These are phyloP conservation scores for Ophiostoma australiae DNA, from an alignment of 2,329 filamentous ascomycete genomes.

Conservation along the genomic window DNA sequence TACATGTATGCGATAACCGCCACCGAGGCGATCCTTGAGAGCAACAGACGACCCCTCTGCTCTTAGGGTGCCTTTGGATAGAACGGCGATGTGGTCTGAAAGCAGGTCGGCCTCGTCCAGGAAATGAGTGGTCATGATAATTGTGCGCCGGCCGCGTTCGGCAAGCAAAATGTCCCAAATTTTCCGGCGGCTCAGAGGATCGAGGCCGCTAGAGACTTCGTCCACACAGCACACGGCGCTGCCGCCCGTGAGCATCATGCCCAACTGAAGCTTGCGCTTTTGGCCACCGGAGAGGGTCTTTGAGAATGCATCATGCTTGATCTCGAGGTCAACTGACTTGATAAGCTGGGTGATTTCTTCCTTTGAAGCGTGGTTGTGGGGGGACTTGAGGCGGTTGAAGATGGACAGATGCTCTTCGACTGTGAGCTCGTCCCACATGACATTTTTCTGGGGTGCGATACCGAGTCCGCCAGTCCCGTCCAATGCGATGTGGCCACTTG, in stretches of 20 bases:
- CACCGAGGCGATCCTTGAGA: slow-evolving; percentile 75
- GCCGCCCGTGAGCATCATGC: slow-evolving; percentile 92
- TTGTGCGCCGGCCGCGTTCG: slow-evolving; percentile 74
- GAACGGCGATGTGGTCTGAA: slow-evolving; percentile 80
- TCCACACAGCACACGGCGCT: slow-evolving; percentile 86
- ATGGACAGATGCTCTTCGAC: slow-evolving; percentile 79
- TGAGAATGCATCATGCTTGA: slow-evolving; percentile 66
- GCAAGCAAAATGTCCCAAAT: slow-evolving; percentile 91
- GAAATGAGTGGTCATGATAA: slow-evolving; percentile 88
- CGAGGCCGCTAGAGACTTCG: slow-evolving; percentile 83
- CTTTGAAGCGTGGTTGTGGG: slow-evolving; percentile 49
- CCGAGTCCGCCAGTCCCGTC: slow-evolving; percentile 75
- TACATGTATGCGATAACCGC: slow-evolving; percentile 77
- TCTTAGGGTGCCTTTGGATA: slow-evolving; percentile 78
- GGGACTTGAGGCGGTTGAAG: slow-evolving; percentile 77
- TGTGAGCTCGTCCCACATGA: slow-evolving; percentile 84
- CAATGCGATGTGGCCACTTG: slow-evolving; percentile 70
- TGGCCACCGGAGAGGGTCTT: slow-evolving; percentile 84
- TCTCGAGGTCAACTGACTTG: slow-evolving; percentile 64
- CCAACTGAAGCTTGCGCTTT: slow-evolving; percentile 85
- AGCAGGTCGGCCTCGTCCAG: slow-evolving; percentile 88
- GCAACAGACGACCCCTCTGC: slow-evolving; percentile 80
- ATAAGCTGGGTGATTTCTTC: slow-evolving; percentile 61
- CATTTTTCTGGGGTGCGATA: slow-evolving; percentile 88
- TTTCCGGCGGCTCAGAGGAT: slow-evolving; percentile 79